Conservation (phyloP, 208 protist species). For the Endotrypanum monterogeii region DNA sequence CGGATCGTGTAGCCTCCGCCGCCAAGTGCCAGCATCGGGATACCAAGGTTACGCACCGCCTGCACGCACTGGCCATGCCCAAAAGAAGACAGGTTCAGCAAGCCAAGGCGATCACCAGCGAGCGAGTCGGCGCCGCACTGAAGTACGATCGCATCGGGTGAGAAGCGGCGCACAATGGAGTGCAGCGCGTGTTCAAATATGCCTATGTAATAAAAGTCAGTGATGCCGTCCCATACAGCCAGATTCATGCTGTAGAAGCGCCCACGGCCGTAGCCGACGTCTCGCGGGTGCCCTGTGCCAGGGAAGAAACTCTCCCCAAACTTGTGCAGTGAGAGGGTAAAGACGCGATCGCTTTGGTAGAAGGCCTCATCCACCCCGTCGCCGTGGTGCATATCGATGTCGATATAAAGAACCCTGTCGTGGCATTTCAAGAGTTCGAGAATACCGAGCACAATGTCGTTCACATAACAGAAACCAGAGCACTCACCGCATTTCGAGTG, state of each 20-base stretch:
- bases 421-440: slow-evolving; percentile 98
- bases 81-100: slow-evolving; percentile 92
- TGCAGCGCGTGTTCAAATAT: slow-evolving; percentile 80
- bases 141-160: slow-evolving; percentile 97
- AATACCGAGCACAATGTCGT: slow-evolving; percentile 99
- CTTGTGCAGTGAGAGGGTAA: slow-evolving; percentile 99
- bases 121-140: slow-evolving; percentile 99
- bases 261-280: slow-evolving; percentile 79
- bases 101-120: slow-evolving; percentile 96
- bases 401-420: slow-evolving; percentile 99
- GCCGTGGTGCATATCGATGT: slow-evolving; percentile 99
- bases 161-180: slow-evolving; percentile 53
- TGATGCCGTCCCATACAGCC: slow-evolving; percentile 88
- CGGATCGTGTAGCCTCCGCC: slow-evolving; percentile 99
- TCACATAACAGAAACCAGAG: slow-evolving; percentile 99
- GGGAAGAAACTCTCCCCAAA: slow-evolving; percentile 99
- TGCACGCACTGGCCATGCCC: slow-evolving; percentile 96
- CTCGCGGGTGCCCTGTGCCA: slow-evolving; percentile 93
- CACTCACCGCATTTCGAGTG: slow-evolving; percentile 98
- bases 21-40: slow-evolving; percentile 97
- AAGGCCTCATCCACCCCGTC: slow-evolving; percentile 99
- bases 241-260: slow-evolving; percentile 91
- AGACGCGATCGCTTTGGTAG: slow-evolving; percentile 98
- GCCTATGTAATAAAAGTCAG: slow-evolving; percentile 88
- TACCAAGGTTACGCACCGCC: slow-evolving; percentile 91